Evolutionary conservation across 139 green algal genomes (phyloP).

Genomic region (Tetradesmus obliquus): DNA sequence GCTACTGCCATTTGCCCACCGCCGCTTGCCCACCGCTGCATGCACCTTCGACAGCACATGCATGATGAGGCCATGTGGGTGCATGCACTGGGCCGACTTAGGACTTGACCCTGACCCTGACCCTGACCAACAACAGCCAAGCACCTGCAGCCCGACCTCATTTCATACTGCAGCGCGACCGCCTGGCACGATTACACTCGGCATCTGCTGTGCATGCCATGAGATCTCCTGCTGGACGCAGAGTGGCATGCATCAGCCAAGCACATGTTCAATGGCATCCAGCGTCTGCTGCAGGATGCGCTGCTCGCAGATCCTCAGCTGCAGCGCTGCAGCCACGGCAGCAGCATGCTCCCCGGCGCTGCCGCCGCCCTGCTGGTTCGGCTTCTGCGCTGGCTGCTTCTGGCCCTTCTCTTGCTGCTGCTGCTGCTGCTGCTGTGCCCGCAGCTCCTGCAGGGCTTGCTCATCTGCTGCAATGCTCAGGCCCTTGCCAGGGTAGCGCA

Average conservation of each 20-base stretch:
- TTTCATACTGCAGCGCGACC: no score
- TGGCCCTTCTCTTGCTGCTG: not conserved
- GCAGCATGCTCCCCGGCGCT: constrained; percentile 14
- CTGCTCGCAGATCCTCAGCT: constrained; percentile 28
- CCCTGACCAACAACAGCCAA: no score
- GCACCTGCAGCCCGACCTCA: no score
- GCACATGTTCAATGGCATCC: not conserved
- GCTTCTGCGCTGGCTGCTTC: not conserved
- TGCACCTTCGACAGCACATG: no score
- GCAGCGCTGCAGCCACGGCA: constrained; percentile 22
- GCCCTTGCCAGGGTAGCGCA: not conserved
- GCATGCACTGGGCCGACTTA: no score
- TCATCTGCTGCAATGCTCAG: constrained; percentile 18
- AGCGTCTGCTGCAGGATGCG: not conserved
- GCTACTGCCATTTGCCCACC: no score
- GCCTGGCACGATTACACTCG: no score
- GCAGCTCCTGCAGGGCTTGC: not conserved
- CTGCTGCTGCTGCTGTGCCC: not conserved
- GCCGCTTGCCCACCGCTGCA: no score
- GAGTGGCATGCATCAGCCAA: not conserved
- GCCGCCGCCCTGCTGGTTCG: not conserved
- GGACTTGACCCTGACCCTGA: no score
- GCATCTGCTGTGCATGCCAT: no score
- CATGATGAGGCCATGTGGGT: no score
- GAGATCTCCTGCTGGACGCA: no score